Conservation (phyloP, 2,329 filamentous ascomycete genomes). For the Cercospora nicotianae region DNA sequence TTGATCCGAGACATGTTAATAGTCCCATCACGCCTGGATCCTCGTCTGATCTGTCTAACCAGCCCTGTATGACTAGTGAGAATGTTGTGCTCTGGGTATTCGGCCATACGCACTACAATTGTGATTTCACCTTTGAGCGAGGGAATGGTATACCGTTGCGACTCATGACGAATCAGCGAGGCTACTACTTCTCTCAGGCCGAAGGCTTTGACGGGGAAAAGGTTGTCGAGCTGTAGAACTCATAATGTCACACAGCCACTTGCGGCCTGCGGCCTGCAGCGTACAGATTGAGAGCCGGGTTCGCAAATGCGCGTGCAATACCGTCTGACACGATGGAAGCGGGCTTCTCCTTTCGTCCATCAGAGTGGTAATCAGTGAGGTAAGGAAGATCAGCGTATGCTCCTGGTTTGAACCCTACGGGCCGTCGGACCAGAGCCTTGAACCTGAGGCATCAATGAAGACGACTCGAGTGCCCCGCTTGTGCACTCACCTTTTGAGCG, state of each 20-base stretch:
- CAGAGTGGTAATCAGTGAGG: too few species aligned
- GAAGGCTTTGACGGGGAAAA: constrained; percentile 10
- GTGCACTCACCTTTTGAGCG: too few species aligned
- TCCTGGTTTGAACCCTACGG: too few species aligned
- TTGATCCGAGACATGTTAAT: constrained; percentile 39
- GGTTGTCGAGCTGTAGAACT: constrained; percentile 4
- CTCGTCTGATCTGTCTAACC: constrained; percentile 13
- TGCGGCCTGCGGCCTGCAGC: neutral
- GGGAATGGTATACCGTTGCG: neutral
- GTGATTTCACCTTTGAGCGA: constrained; percentile 14
- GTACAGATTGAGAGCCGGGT: too few species aligned
- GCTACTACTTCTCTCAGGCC: constrained; percentile 19
- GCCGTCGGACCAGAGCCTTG: too few species aligned
- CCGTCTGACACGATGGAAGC: too few species aligned
- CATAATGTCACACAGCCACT: neutral
- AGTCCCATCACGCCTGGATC: constrained; percentile 19
- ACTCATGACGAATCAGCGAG: constrained; percentile 22
- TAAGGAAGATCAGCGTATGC: too few species aligned
- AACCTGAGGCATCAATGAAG: too few species aligned
- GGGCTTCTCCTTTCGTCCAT: too few species aligned
- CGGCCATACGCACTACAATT: constrained; percentile 23
- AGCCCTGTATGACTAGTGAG: constrained; percentile 13
- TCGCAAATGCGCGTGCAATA: too few species aligned
- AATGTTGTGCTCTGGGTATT: constrained; percentile 21
- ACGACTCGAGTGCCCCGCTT: too few species aligned